Conservation (phyloP, 352 stramenopile genomes). For the Phytophthora pinifolia region DNA sequence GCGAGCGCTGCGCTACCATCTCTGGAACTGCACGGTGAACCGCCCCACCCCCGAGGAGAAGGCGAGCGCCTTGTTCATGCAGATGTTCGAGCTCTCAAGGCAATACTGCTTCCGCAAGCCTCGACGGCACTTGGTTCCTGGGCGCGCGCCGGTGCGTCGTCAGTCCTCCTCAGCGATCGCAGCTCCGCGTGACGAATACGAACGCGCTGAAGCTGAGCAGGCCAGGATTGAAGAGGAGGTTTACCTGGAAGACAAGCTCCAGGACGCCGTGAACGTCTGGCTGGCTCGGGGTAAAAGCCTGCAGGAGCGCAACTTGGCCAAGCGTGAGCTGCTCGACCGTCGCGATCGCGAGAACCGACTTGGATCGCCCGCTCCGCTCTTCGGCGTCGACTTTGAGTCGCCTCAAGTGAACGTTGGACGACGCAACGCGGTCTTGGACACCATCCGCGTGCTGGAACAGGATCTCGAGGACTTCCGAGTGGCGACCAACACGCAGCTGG, state of each 20-base stretch:
- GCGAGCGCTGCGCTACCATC: constrained; percentile 68
- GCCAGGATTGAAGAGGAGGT: constrained; percentile 50
- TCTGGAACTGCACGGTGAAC: constrained; percentile 65
- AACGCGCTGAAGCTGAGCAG: constrained; percentile 22
- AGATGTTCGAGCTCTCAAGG: constrained; percentile 69
- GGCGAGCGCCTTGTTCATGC: constrained; percentile 63
- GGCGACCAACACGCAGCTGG: constrained; percentile 67
- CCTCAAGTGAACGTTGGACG: constrained; percentile 64
- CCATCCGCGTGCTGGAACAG: constrained; percentile 46
- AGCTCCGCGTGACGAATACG: constrained; percentile 26
- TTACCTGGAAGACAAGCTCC: constrained; percentile 67
- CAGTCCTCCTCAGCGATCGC: constrained; percentile 7
- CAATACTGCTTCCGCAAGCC: constrained; percentile 81
- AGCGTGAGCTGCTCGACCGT: constrained; percentile 24
- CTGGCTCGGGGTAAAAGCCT: constrained; percentile 33
- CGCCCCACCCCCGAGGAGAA: constrained; percentile 57
- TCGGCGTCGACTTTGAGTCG: constrained; percentile 64
- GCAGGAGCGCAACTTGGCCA: constrained; percentile 46
- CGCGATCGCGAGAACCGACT: constrained; percentile 46
- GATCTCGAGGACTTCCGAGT: constrained; percentile 62
- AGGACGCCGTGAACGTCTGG: constrained; percentile 52
- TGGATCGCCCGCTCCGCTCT: constrained; percentile 37
- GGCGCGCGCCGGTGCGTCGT: constrained; percentile 4
- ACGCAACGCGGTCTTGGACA: constrained; percentile 54
- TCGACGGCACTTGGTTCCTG: constrained; percentile 44